Evolutionary conservation across 768 basidiomycete species (phyloP).

Genomic region (Mycena sanguinolenta): DNA sequence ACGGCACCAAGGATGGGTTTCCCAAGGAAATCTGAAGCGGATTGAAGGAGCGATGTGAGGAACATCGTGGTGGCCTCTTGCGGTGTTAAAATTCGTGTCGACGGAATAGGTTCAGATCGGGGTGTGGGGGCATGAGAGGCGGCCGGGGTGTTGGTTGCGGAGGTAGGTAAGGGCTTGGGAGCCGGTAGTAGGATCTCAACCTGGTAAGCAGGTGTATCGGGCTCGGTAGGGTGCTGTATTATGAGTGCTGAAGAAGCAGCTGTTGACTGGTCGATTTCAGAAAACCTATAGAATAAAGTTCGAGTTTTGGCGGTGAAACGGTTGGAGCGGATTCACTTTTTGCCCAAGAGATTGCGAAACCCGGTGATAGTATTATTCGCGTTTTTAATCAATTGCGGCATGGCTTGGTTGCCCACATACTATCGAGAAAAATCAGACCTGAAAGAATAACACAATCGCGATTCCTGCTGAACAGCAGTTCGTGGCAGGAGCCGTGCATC

Average conservation of each 20-base stretch:
- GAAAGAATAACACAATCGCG: neutral
- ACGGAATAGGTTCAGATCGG: slow-evolving; percentile 76
- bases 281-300: slow-evolving; percentile 66
- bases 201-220: slow-evolving; percentile 86
- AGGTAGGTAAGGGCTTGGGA: slow-evolving; percentile 73
- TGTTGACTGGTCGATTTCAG: slow-evolving; percentile 73
- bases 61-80: slow-evolving; percentile 89
- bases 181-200: slow-evolving; percentile 86
- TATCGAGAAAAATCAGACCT: slow-evolving; percentile 48
- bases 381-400: slow-evolving; percentile 95
- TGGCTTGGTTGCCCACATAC: slow-evolving; percentile 98
- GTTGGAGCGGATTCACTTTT: slow-evolving; percentile 67
- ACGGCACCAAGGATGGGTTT: slow-evolving; percentile 84
- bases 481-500: neutral
- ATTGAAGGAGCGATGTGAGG: slow-evolving; percentile 85
- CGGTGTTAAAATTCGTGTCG: slow-evolving; percentile 81
- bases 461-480: neutral
- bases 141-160: slow-evolving; percentile 70
- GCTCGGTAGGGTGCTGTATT: slow-evolving; percentile 78
- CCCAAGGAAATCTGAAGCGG: slow-evolving; percentile 93
- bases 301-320: neutral
- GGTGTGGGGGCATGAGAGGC: slow-evolving; percentile 80
- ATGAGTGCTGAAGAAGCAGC: slow-evolving; percentile 74
- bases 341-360: slow-evolving; percentile 93
- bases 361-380: slow-evolving; percentile 93